A percentile compares a stretch with the other conserved stretches of the same genome.
phyloP scores from a whole-genome alignment of 1,139 yeast species.

The Meyerozyma carpophila region DNA sequence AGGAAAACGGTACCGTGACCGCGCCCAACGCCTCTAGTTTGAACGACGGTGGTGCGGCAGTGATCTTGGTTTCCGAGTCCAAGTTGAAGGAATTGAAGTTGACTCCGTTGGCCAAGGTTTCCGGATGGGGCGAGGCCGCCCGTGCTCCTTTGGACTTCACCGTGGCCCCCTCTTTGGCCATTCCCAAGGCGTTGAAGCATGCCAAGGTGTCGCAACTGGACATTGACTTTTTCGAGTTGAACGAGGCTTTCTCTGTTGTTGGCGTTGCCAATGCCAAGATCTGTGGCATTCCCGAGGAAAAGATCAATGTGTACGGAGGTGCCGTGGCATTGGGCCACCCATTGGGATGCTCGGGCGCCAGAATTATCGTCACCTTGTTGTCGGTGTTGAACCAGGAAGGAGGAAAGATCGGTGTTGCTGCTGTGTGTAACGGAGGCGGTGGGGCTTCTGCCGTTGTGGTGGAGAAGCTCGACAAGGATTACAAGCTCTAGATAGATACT shows the following conservation, averaged over 20 bases:
- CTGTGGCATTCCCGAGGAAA: slow-evolving; percentile 56
- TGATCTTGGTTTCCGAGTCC: slow-evolving; percentile 74
- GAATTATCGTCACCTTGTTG: slow-evolving; percentile 80
- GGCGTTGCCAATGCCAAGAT: slow-evolving; percentile 86
- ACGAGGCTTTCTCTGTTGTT: slow-evolving; percentile 95
- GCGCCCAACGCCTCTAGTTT: slow-evolving; percentile 95
- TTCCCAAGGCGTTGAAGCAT: slow-evolving; percentile 91
- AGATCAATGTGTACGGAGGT: slow-evolving; percentile 94
- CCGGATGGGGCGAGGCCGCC: slow-evolving; percentile 98
- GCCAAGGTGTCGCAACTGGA: slow-evolving; percentile 56
- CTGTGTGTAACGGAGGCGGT: slow-evolving; percentile 98
- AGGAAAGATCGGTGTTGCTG: slow-evolving; percentile 91
- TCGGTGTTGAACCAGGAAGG: slow-evolving; percentile 73
- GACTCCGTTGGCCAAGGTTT: slow-evolving; percentile 80
- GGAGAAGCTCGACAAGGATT: slow-evolving; percentile 36
- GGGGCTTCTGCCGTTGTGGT: slow-evolving; percentile 79
- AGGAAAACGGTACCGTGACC: slow-evolving; percentile 89
- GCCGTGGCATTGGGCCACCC: slow-evolving; percentile 98
- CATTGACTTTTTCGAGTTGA: slow-evolving; percentile 81
- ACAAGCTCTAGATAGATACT: slow-evolving; percentile 17
- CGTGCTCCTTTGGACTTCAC: slow-evolving; percentile 92
- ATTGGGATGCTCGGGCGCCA: slow-evolving; percentile 95
- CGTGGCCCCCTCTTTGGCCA: slow-evolving; percentile 88
- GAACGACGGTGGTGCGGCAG: slow-evolving; percentile 97
- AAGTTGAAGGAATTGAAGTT: slow-evolving; percentile 80